Evolutionary conservation across 2,329 filamentous ascomycete genomes (phyloP), one percentile per base, ranked within the genome.

Genomic region (Aspergillus tanneri): DNA sequence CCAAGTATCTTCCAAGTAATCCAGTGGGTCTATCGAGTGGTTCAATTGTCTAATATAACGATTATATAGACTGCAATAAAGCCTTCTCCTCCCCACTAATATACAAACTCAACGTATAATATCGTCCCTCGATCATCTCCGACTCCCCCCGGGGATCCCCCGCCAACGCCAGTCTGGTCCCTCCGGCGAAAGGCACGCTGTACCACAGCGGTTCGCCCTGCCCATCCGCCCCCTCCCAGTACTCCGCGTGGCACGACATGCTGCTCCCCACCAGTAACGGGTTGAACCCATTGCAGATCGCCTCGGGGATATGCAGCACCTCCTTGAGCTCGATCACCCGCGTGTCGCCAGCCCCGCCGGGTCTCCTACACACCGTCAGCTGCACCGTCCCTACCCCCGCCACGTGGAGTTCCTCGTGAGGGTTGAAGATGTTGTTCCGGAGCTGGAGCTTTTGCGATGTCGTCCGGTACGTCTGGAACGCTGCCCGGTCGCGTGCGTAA

Each of bases 261-360:
- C 59, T 58, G 34, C 53, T 59, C 23, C 61, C 60, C 19, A 50
- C 47, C 24, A 61, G 47, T 34, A 58, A 21, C 27, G 56, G 56
- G n/a, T 57, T 63, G 43, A 64, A 62, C 23, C 59, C 60, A 52
- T 69, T 70, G 39, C 66, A 69, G 12, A 67, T 39, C 39, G 66
- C 66, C 27, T 59, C 59, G 1, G 67, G 67, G 44, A 66, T 63
- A 51, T 70, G 65, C 35, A 68, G 53, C 32, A 70, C 67, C 46
- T 64, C 59, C 16, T 69, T 56, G 10, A 69, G 51, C 12, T 53
- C 44, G 14, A 70, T 54, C 0, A 49, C 59, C 39, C 64, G 56
- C 24, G 54, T 48, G 3, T n/a, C n/a, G n/a, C n/a, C n/a, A n/a
- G n/a, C n/a, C n/a, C n/a, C n/a, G 56, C 52, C 19, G 54, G 49